Conservation (phyloP, 768 basidiomycete species). For the Amyloporia xantha region DNA sequence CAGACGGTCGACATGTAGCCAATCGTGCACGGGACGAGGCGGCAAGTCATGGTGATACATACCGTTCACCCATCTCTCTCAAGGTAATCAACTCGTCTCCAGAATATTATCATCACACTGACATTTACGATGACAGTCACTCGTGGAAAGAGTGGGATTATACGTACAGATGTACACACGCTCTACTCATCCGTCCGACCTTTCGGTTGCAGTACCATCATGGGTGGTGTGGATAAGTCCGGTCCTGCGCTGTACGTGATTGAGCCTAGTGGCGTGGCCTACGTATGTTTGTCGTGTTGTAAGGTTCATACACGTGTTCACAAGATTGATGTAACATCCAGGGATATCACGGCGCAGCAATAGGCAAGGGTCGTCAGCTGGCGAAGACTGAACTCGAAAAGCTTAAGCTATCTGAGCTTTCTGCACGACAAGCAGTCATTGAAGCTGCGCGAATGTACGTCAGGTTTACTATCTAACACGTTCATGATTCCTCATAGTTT, state of each 20-base stretch:
- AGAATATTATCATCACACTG: not conserved
- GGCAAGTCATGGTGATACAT: conserved; percentile 59
- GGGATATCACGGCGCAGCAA: conserved; percentile 96
- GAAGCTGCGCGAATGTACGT: conserved; percentile 95
- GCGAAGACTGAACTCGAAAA: conserved; percentile 99
- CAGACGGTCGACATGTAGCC: conserved; percentile 86
- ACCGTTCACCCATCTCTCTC: conserved; percentile 68
- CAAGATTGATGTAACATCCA: conserved; percentile 23
- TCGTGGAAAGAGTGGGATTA: conserved; percentile 76
- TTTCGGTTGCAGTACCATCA: conserved; percentile 90
- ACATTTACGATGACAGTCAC: conserved; percentile 6
- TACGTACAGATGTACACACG: conserved; percentile 94
- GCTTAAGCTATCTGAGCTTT: conserved; percentile 76
- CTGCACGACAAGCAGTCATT: conserved; percentile 77
- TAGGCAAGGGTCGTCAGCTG: conserved; percentile 95
- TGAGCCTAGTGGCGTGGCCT: conserved; percentile 92
- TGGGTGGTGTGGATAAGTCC: conserved; percentile 83
- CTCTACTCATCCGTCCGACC: conserved; percentile 97
- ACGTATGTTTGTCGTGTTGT: conserved; percentile 41
- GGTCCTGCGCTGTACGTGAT: conserved; percentile 85
- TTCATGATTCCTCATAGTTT: conserved; percentile 1
- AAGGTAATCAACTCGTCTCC: too few species aligned
- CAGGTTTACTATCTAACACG: not conserved
- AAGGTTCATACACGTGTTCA: not conserved
- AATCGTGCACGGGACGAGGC: conserved; percentile 85